Evolutionary conservation across 495 filamentous ascomycete genomes (phyloP), one percentile per base, ranked within the genome.

Genomic region (Penicillium steckii): DNA sequence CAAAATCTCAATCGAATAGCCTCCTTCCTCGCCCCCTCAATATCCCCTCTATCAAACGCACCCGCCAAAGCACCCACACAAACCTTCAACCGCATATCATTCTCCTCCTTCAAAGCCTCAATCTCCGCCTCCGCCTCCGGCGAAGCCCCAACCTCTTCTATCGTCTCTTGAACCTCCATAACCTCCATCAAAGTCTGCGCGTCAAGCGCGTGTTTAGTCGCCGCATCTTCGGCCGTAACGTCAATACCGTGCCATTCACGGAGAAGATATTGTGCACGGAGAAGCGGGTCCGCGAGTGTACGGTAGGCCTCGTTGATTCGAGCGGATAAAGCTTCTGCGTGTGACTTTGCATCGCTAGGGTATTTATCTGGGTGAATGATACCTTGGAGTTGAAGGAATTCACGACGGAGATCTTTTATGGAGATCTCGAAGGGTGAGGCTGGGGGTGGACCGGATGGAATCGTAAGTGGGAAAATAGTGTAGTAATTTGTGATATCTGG

Each of bases 231-330:
- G 2, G 82, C 85, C 13, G 67, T 68, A 0, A 95, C 80, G 55
- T 96, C 88, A 9, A 92, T 79, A 0, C 85, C 89, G 21, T 85
- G 81, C 42, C 84, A 73, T 44, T 74, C 65, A 8, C 71, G 73
- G 0, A 97, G 77, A 4, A 97, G 72, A 64, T 98, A 95, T 62
- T 96, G 90, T 41, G 92, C 90, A 8, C 94, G 80, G 23, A 76
- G 70, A 2, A 98, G 76, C 25, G 94, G 91, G 50, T 84, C 76
- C 18, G 79, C 70, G 1, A 98, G 81, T 7, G 90, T 95, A 53
- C 81, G 84, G 78, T 95, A 97, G 0, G 94, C 94, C 43, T 89
- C 81, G 74, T 96, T 96, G 67, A 97, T 89, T 17, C 80, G 78
- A 8, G 90, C 82, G 3, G 87, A 92, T 4, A 85, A 75, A 1